Evolutionary conservation across 768 basidiomycete species (phyloP).

Genomic region (Mycena crocata): DNA sequence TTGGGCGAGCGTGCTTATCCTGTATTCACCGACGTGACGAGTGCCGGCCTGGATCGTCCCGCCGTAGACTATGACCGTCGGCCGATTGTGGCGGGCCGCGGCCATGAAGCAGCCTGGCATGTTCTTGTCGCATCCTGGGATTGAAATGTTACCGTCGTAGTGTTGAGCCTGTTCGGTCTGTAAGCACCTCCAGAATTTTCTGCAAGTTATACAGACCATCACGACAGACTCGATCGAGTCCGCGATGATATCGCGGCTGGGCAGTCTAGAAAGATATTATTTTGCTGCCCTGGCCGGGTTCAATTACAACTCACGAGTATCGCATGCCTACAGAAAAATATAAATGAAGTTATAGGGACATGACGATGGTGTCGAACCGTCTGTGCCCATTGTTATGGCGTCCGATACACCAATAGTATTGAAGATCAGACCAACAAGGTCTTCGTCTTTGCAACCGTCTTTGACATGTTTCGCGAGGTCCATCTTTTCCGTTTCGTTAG

Average conservation of each 20-base stretch:
- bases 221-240: conserved; percentile 81
- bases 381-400: conserved; percentile 91
- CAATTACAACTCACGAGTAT: conserved; percentile 73
- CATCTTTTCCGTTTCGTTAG: conserved; percentile 56
- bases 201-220: conserved; percentile 21
- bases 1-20: background rate
- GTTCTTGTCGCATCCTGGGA: conserved; percentile 93
- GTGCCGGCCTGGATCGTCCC: conserved; percentile 85
- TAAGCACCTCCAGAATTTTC: conserved; percentile 70
- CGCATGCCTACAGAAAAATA: conserved; percentile 73
- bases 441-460: conserved; percentile 84
- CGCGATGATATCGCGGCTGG: conserved; percentile 89
- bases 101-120: conserved; percentile 94
- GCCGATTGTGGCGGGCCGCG: conserved; percentile 87
- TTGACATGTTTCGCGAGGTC: conserved; percentile 85
- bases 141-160: conserved; percentile 88
- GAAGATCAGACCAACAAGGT: conserved; percentile 84
- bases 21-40: conserved; percentile 66
- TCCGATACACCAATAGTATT: conserved; percentile 86
- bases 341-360: background rate
- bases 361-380: conserved; percentile 61
- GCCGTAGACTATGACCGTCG: conserved; percentile 89
- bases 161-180: conserved; percentile 74
- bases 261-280: conserved; percentile 61
- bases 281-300: background rate